These are phyloP conservation scores for Neophaeococcomyces aloes DNA, from an alignment of 2,329 filamentous ascomycete species.

Conservation along the genomic window DNA sequence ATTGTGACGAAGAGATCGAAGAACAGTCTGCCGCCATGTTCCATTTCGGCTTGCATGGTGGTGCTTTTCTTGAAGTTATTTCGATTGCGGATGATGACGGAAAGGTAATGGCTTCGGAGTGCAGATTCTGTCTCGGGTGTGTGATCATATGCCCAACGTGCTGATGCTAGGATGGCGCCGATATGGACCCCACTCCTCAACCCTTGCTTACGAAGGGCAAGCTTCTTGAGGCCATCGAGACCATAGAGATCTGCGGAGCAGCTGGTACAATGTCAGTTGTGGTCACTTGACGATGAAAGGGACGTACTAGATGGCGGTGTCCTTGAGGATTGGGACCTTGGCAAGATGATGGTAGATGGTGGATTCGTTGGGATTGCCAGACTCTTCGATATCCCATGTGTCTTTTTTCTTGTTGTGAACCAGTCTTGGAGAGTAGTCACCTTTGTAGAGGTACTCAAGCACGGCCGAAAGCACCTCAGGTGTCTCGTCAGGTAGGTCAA, in stretches of 20 bases:
- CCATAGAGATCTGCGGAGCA: constrained; percentile 79
- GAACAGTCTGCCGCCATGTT: constrained; percentile 73
- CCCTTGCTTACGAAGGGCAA: constrained; percentile 79
- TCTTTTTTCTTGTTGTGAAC: constrained; percentile 71
- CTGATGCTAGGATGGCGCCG: constrained; percentile 73
- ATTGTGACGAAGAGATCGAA: constrained; percentile 91
- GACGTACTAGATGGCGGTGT: constrained; percentile 70
- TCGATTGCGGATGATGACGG: constrained; percentile 79
- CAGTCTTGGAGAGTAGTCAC: constrained; percentile 79
- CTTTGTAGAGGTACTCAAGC: constrained; percentile 86
- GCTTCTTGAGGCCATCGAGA: constrained; percentile 71
- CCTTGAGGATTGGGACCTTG: constrained; percentile 64
- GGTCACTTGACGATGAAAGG: background rate
- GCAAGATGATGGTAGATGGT: constrained; percentile 58
- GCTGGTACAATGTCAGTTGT: constrained; percentile 24
- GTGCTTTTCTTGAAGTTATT: constrained; percentile 86
- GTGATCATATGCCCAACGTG: constrained; percentile 80
- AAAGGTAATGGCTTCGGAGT: constrained; percentile 79
- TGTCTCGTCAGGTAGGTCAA: constrained; percentile 73
- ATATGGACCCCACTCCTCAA: constrained; percentile 75
- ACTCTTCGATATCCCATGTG: constrained; percentile 70
- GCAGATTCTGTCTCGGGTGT: constrained; percentile 88
- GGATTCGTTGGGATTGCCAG: constrained; percentile 38
- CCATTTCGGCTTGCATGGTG: constrained; percentile 94
- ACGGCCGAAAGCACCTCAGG: constrained; percentile 85